Base-by-base conservation (phyloP, 2,329 filamentous ascomycete species). In the Setomelanomma holmii region DNA sequence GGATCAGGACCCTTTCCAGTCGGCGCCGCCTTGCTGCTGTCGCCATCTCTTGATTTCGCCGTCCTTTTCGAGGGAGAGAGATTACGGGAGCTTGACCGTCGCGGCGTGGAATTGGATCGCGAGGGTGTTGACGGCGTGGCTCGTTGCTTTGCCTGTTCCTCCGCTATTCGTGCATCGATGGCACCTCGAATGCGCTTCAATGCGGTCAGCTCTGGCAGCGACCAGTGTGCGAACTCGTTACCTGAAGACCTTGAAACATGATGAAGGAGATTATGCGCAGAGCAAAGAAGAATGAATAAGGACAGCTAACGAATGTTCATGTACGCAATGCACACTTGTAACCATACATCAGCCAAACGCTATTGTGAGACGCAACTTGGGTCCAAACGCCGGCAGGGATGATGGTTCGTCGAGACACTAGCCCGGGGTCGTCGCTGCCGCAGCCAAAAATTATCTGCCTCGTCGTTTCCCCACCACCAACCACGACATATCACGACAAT, bases 141-240 rank as follows among this genome's bases (percentile, higher is more conserved):
- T 68, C 84, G 84, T 71, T 92, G 89, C 52, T 90, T 89, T 51
- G 91, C 89, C 76, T 96, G 91, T 78, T 97, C 93, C 78, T 96
- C 91, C 67, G 91, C 90, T 68, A 97, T 95, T 67, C 89, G 89
- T 66, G 87, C 87, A 73, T 96, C 90, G 73, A 96, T 91, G 53
- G 89, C 89, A 67, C 89, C 90, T 78, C 91, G 90, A 65, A 96
- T 81, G 80, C 90, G 86, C 89, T 95, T 51, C 3, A 8, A 36
- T 36, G n/a, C 16, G 8, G 16, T n/a, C 16, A n/a, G 34, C 34
- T n/a, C 2, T 17, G 34, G 3, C 14, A 36, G 16, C 34, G 16
- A 4, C 11, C 11, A 11, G 34, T 38, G 1, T 24, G 36, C 45
- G 16, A 14, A 20, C 14, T 30, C 27, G n/a, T 30, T 36, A 71